These are phyloP conservation scores for Rhizoclosmatium globosum DNA, from an alignment of 192 early-diverging fungal genomes.

Conservation along the genomic window DNA sequence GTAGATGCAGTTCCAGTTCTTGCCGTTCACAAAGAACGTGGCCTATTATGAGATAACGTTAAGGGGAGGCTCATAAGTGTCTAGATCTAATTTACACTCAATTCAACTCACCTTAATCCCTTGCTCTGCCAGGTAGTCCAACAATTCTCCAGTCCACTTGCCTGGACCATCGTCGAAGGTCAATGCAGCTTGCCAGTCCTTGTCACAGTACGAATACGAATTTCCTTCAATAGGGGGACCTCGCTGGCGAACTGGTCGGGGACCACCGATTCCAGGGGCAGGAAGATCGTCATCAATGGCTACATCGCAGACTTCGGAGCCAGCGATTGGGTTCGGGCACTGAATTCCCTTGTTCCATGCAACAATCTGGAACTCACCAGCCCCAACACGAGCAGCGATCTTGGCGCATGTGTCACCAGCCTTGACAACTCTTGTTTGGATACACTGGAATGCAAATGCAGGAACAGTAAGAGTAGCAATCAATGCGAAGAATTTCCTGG, in stretches of 20 bases:
- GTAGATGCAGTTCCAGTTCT: slow-evolving; percentile 54
- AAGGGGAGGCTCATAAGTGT: too few species aligned
- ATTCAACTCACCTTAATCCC: slow-evolving; percentile 46
- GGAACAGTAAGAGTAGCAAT: not conserved
- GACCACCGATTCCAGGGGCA: not conserved
- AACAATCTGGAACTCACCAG: not conserved
- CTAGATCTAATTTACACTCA: too few species aligned
- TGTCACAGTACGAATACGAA: not conserved
- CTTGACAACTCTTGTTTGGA: not conserved
- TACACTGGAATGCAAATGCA: not conserved
- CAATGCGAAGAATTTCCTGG: too few species aligned
- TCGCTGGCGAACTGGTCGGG: not conserved
- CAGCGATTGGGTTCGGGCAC: not conserved
- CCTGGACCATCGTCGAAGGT: slow-evolving; percentile 77
- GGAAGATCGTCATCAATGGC: not conserved
- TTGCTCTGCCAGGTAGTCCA: slow-evolving; percentile 52
- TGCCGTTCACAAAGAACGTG: slow-evolving; percentile 72
- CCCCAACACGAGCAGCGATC: not conserved
- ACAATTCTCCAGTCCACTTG: slow-evolving; percentile 51
- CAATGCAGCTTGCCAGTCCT: slow-evolving; percentile 35
- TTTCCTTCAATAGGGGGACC: not conserved
- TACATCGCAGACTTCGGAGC: not conserved
- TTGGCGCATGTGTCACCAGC: not conserved
- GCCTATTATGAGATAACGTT: slow-evolving; percentile 3
- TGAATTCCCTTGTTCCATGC: not conserved